These are phyloP conservation scores for Moniliella sp. DNA, from an alignment of 1,284 basidiomycete species.

Conservation along the genomic window DNA sequence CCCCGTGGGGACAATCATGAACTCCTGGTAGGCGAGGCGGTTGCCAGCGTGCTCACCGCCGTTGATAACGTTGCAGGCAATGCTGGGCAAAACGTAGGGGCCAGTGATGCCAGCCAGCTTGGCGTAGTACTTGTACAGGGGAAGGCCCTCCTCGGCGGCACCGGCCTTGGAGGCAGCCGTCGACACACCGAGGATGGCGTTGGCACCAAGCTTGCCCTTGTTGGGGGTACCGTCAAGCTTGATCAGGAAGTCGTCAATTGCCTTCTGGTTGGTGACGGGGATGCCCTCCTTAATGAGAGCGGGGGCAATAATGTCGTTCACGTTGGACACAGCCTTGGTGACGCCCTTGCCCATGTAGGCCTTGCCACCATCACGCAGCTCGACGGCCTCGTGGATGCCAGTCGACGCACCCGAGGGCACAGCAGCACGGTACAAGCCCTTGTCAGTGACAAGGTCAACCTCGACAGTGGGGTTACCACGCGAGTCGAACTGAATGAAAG, in stretches of 20 bases:
- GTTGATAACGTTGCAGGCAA: conserved; percentile 96
- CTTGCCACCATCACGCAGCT: conserved; percentile 93
- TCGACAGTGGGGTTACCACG: conserved; percentile 34
- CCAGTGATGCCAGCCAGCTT: conserved; percentile 78
- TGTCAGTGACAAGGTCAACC: conserved; percentile 29
- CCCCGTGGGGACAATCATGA: conserved; percentile 98
- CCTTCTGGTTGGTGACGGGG: conserved; percentile 74
- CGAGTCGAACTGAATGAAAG: conserved; percentile 10
- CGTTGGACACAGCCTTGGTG: conserved; percentile 73
- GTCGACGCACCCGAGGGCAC: conserved; percentile 97
- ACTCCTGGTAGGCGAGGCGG: conserved; percentile 66
- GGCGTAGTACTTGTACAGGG: conserved; percentile 89
- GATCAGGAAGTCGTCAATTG: conserved; percentile 93
- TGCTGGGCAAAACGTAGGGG: conserved; percentile 49
- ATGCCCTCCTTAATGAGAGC: conserved; percentile 67
- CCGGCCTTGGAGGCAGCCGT: conserved; percentile 85
- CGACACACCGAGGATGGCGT: conserved; percentile 95
- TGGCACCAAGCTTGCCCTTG: conserved; percentile 98
- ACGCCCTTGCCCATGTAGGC: conserved; percentile 91
- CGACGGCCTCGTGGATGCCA: conserved; percentile 91
- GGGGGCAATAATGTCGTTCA: conserved; percentile 77
- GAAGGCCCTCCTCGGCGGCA: conserved; percentile 49
- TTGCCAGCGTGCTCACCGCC: conserved; percentile 98
- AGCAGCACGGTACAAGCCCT: conserved; percentile 71
- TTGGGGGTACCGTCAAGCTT: conserved; percentile 91